Percentiles rank a stretch among this genome's conserved stretches.
These are phyloP conservation scores for Phaeoacremonium minimum DNA, from an alignment of 2,329 filamentous ascomycete species.

Conservation along the genomic window DNA sequence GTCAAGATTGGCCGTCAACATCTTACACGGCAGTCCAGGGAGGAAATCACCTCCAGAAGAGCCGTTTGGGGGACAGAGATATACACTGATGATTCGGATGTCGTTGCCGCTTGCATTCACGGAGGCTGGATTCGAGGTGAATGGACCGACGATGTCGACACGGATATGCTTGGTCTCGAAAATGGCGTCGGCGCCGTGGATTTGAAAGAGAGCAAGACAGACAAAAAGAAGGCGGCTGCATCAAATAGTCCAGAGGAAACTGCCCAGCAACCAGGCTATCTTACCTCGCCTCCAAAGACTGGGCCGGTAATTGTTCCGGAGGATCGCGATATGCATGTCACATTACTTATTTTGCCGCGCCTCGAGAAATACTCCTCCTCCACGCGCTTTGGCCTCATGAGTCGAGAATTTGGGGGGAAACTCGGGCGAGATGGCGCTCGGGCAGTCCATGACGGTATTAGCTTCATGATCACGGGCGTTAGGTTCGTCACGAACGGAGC, in stretches of 20 bases:
- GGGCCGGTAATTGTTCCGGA: conserved; percentile 61
- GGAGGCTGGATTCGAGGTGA: conserved; percentile 88
- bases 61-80: conserved; percentile 91
- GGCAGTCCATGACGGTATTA: conserved; percentile 74
- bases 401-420: conserved; percentile 68
- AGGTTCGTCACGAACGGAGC: conserved; percentile 81
- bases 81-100: conserved; percentile 94
- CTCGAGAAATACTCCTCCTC: conserved; percentile 73
- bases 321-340: conserved; percentile 81
- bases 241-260: conserved; percentile 22
- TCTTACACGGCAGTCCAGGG: conserved; percentile 63
- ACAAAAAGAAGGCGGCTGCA: conserved; percentile 18
- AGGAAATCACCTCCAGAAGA: conserved; percentile 76
- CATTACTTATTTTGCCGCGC: conserved; percentile 74
- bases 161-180: conserved; percentile 58
- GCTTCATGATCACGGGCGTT: conserved; percentile 77
- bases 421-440: conserved; percentile 32
- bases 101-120: conserved; percentile 89
- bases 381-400: conserved; percentile 76
- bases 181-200: conserved; percentile 20
- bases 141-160: conserved; percentile 75
- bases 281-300: conserved; percentile 49
- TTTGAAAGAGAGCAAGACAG: conserved; percentile 22
- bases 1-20: conserved; percentile 81
- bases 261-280: conserved; percentile 32